Evolutionary conservation across 2,329 filamentous ascomycete species (phyloP), one percentile per base, ranked within the genome.

Genomic region (Pseudogymnoascus sp.): DNA sequence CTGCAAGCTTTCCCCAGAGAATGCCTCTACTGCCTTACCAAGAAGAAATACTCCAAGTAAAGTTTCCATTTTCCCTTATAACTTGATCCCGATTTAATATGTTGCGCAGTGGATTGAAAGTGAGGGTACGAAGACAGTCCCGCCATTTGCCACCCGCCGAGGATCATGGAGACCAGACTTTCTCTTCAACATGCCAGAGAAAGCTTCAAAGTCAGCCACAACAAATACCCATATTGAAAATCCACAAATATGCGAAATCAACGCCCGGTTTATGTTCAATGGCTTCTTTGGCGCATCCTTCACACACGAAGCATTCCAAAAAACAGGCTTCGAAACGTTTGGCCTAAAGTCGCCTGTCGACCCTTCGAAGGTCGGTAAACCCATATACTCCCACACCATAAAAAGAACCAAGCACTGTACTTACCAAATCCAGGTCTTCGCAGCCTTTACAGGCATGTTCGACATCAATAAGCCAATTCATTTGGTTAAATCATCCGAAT

Each of bases 121-220:
- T 1, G 25, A 37, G 2, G 61, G 55, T 6, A 48, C 52, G 10
- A 33, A 60, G 13, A 36, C 18, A 10, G 58, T 62, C 8, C 18
- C 33, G 18, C 12, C 55, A 25, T 62, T 62, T 45, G 25, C 36
- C 1, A 35, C 7, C 8, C 31, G 39, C 5, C 31, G 35, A 48
- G 61, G 61, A n/a, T 27, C 55, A 60, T 62, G 52, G 55, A 62
- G 61, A 45, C 61, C 61, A 42, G 61, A 62, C 29, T 62, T 62
- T 35, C 52, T 62, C 36, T 45, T 62, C 33, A 60, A 62, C 8
- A 4, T n/a, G 8, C 21, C 39, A 9, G 59, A 52, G 2, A 25
- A 18, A 2, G 6, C 25, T 42, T 42, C 39, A 9, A 10, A n/a
- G 3, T 8, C 25, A 21, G 12, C 21, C 13, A 8, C 21, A n/a